Base-by-base conservation (phyloP, 345 rosid species). In the Salix udensis region DNA sequence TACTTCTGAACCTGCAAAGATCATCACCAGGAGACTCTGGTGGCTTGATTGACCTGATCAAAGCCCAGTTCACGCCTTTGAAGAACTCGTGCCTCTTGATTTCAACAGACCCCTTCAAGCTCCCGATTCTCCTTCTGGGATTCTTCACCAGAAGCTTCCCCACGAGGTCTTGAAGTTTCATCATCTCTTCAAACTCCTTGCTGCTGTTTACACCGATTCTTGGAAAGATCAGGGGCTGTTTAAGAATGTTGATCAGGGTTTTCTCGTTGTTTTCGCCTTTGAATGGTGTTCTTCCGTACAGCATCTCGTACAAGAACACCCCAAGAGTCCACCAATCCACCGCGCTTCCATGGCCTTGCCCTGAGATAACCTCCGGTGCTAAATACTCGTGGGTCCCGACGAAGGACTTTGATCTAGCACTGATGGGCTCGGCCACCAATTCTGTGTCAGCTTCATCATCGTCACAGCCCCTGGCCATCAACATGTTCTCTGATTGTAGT, bases 261-360 rank as follows among this genome's bases (percentile, higher is more conserved):
- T 65, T 93, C 88, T 91, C 97, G 65, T 95, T 95, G 88, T 87
- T 91, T 65, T 95, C 98, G 0, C 97, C 98, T 73, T 93, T 91
- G 84, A 95, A 95, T 2, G 97, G 98, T 6, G 98, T 95, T 78
- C 65, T 86, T 8, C 98, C 97, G 23, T 88, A 91, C 52, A 95
- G 28, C 97, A 93, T 91, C 79, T 95, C 98, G 74, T 93, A 93
- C 66, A 95, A 67, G 75, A 95, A 91, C 80, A 92, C 89, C 11
- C 98, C 98, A 0, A 88, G 81, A 1, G 98, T 91, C 98, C 98
- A 95, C 98, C 98, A 95, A 73, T 95, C 98, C 65, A 95, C 98
- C 1, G 93, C 97, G 65, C 94, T 88, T 18, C 98, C 98, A 78
- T 95, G 98, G 14, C 97, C 98, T 83, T 93, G 96, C 12, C 97